A percentile compares a stretch with the other conserved stretches of the same genome.
phyloP scores from a whole-genome alignment of 768 basidiomycete genomes.

The Auriculariales sp. region DNA sequence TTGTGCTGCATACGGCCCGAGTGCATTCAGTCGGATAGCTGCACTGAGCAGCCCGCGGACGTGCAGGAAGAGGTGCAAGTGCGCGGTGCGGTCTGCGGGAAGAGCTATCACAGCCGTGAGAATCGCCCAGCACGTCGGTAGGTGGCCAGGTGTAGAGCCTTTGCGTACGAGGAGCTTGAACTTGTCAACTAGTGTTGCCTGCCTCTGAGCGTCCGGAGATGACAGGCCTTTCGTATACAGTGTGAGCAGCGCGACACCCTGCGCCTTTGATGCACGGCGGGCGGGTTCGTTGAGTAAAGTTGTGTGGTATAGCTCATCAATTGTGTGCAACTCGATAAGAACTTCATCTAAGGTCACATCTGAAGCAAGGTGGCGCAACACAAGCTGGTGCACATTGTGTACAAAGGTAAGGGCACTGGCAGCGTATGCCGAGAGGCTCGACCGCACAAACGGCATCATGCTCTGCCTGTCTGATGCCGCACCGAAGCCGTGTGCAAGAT shows the following conservation, averaged over 20 bases:
- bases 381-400: slow-evolving; percentile 44
- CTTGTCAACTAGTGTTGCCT: slow-evolving; percentile 34
- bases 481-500: slow-evolving; percentile 69
- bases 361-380: slow-evolving; percentile 10
- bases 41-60: slow-evolving; percentile 82
- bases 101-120: slow-evolving; percentile 66
- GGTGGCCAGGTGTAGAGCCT: slow-evolving; percentile 61
- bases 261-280: slow-evolving; percentile 73
- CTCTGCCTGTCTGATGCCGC: slow-evolving; percentile 9
- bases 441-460: slow-evolving; percentile 43
- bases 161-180: slow-evolving; percentile 56
- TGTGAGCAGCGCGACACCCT: slow-evolving; percentile 85
- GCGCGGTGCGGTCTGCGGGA: slow-evolving; percentile 60
- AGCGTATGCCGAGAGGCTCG: slow-evolving; percentile 68
- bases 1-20: slow-evolving; percentile 89
- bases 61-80: slow-evolving; percentile 87
- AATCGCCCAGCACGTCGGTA: slow-evolving; percentile 84
- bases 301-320: slow-evolving; percentile 70
- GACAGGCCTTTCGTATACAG: slow-evolving; percentile 76
- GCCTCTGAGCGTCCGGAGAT: slow-evolving; percentile 23
- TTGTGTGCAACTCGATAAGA: slow-evolving; percentile 29
- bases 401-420: slow-evolving; percentile 67
- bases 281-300: slow-evolving; percentile 87
- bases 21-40: slow-evolving; percentile 76
- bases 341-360: slow-evolving; percentile 12